Evolutionary conservation across 2,329 filamentous ascomycete species (phyloP), one percentile per base, ranked within the genome.

Genomic region (Ophiostoma novo-ulmi): DNA sequence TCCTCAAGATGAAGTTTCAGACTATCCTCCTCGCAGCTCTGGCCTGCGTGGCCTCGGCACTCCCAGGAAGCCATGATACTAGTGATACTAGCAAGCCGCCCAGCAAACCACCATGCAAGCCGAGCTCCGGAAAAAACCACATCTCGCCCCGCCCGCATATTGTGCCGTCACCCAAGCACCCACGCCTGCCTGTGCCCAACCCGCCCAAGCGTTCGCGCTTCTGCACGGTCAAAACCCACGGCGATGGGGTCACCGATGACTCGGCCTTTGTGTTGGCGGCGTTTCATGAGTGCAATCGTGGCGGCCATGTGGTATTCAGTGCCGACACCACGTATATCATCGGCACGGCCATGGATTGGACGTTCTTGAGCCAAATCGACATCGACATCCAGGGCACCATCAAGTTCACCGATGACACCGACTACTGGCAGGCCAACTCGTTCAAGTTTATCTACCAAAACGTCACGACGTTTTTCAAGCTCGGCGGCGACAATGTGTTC

Each of bases 361-460:
- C 84, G 0, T 86, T 85, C 75, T 77, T 88, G 36, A 80, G 83
- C 66, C 77, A 83, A 72, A 80, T 88, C n/a, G 86, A 89, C 76
- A 76, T 88, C 48, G 75, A 71, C 68, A 76, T 77, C 69, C 75
- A 75, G 64, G 76, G 76, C n/a, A 73, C 69, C 13, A 83, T 89
- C 63, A 80, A 84, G 72, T 91, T 91, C 80, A 86, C 84, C 71
- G 85, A 88, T 72, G 86, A 91, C 77, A 89, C 86, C 0, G 82
- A 85, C 71, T 91, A 90, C 79, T 91, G 89, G 89, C 85, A 89
- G 78, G 82, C 81, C 35, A 83, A 89, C 75, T 81, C 83, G 35
- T 91, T 90, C 81, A 81, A 80, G 55, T 87, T 89, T 61, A 80
- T 80, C 17, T 91, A 86, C 79, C 89, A 91, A 73, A 89, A 90